Base-by-base conservation (phyloP, 768 basidiomycete genomes). In the Termitomyces sp. region DNA sequence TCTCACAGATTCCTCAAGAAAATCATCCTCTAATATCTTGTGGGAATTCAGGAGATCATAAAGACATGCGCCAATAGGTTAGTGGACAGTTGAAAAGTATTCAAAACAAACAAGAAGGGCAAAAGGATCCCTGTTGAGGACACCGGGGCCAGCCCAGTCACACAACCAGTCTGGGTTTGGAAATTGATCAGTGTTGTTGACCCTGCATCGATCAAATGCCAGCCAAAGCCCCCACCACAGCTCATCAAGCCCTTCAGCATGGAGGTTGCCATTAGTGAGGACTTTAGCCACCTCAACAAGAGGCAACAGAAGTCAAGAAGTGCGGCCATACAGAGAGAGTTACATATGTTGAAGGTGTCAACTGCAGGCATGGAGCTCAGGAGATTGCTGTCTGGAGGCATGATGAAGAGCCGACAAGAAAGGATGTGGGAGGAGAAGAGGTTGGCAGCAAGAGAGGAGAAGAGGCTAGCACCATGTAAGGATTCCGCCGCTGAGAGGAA, bases 281-380 rank as follows among this genome's bases (percentile, higher is more conserved):
- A 89, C 65, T 78, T 77, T 69, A 74, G 78, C 7, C 86, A 88
- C 69, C 71, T 89, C 60, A 89, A 80, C 71, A 81, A 74, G 65
- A 75, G 85, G 59, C 73, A 86, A 64, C 79, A 77, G 61, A 71
- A 77, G 15, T 77, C 80, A 31, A 70, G 87, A 60, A 69, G 72
- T 50, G 73, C 63, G 57, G 83, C 82, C 68, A 76, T 87, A 3
- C 67, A 71, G 60, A 70, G 70, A 53, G 81, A 83, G 43, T 68
- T 83, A 25, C 65, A 62, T 60, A 74, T 72, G 72, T 66, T 81
- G 74, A 70, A 70, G 57, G 73, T 59, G 60, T 36, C 49, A 1
- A 15, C 6, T 4, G 36, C 38, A 4, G 53, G 53, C 5, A 36
- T 31, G 20, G 49, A 43, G 57, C 48, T 55, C 17, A 49, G 45